Evolutionary conservation across 345 rosid genomes (phyloP), one percentile per base, ranked within the genome.

Genomic region (Abelmoschus esculentus): DNA sequence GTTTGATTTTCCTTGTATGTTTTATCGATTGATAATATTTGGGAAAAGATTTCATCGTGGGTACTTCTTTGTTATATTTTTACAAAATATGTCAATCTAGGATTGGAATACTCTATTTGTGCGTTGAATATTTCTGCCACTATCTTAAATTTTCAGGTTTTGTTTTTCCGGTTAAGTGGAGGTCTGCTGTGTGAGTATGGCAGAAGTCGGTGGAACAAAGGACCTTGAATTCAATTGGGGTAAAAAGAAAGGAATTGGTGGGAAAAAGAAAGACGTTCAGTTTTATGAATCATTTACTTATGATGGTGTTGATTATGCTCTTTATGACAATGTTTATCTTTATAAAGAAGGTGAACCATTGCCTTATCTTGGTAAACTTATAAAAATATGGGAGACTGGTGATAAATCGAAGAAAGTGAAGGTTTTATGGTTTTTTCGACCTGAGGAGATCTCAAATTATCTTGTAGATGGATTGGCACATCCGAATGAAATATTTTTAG

Each of bases 371-470:
- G 99, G 93, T 49, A 95, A 83, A 67, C 78, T 95, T 42, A 73
- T 87, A 3, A 90, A 83, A 72, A 86, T 91, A 52, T 92, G 96
- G 92, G 97, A 95, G 79, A 64, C 52, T 54, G 8, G 80, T 31
- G 72, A 82, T 64, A 82, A 78, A 80, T 34, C 74, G 2, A 90
- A 81, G 74, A 83, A 67, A 77, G 85, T 86, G 67, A 90, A 84
- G 84, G 74, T 89, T 72, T 83, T 92, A 44, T 95, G 99, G 99
- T 87, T 86, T 72, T 85, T 90, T 74, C 88, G 76, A 52, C 90
- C 96, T 34, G 68, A 44, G 64, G 99, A 95, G 80, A 80, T 95
- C 61, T 46, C 71, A 6, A 72, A 78, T 26, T 80, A 68, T 81
- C 83, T 88, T 46, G 75, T 77, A 59, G 77, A 66, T 74, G 80